Percentiles rank a stretch among this genome's conserved stretches.
Conservation (phyloP, 1,139 yeast genomes). For the Pichia cactophila region DNA sequence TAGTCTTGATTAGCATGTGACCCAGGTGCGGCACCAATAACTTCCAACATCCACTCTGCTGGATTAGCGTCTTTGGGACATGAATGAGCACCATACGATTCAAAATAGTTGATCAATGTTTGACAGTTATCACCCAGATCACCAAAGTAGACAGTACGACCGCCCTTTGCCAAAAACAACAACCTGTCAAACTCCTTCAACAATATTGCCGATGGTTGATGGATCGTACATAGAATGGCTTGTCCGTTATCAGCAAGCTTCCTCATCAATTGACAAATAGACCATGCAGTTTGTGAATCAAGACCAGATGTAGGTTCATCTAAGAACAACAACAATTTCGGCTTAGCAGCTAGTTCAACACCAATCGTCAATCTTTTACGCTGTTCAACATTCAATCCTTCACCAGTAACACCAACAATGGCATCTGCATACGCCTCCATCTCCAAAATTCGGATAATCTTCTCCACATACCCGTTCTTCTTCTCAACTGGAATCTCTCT, state of each 20-base stretch:
- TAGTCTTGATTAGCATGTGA: constrained; percentile 41
- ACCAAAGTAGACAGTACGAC: constrained; percentile 62
- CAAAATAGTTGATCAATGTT: constrained; percentile 49
- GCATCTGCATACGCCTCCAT: constrained; percentile 48
- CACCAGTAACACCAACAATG: constrained; percentile 42
- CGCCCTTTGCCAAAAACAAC: constrained; percentile 45
- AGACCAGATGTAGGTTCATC: constrained; percentile 47
- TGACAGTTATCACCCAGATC: constrained; percentile 51
- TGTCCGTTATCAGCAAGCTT: constrained; percentile 41
- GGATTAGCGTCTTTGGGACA: constrained; percentile 51
- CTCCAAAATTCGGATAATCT: constrained; percentile 38
- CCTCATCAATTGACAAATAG: constrained; percentile 36
- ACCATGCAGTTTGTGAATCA: constrained; percentile 47
- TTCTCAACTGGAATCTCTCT: constrained; percentile 35
- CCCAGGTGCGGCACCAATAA: constrained; percentile 60
- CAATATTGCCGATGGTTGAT: constrained; percentile 51
- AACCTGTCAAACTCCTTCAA: constrained; percentile 48
- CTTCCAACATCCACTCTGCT: constrained; percentile 60
- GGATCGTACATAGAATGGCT: constrained; percentile 45
- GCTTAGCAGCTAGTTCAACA: constrained; percentile 43
- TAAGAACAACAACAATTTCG: constrained; percentile 38
- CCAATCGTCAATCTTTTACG: constrained; percentile 32
- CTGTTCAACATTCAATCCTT: constrained; percentile 53
- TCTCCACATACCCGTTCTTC: constrained; percentile 41
- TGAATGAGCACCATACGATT: constrained; percentile 35